Evolutionary conservation across 2,329 filamentous ascomycete species (phyloP).

Genomic region (Monosporascus sp.): DNA sequence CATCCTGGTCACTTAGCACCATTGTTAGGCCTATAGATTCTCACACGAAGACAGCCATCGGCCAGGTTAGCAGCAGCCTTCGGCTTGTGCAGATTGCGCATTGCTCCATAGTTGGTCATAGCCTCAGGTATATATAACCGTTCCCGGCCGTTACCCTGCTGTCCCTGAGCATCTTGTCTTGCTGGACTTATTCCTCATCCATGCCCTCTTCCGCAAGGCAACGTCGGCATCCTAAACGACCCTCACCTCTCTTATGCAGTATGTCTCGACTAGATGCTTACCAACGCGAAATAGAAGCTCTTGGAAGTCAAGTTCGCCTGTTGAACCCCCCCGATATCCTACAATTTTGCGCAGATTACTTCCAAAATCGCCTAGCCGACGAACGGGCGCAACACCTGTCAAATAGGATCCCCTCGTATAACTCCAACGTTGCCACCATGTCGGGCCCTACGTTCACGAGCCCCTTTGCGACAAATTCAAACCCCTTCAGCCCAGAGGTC

Average conservation of each 20-base stretch:
- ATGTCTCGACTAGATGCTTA: conserved; percentile 51
- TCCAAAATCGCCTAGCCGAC: conserved; percentile 58
- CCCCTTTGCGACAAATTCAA: conserved; percentile 60
- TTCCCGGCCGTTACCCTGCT: too few species aligned
- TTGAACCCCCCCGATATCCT: conserved; percentile 58
- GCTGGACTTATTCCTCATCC: too few species aligned
- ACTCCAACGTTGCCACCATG: conserved; percentile 50
- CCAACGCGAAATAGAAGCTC: conserved; percentile 56
- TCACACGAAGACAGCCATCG: neutral
- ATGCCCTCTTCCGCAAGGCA: neutral
- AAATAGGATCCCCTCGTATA: conserved; percentile 1
- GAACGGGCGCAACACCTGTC: conserved; percentile 54
- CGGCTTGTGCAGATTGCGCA: neutral
- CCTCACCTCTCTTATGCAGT: conserved; percentile 4
- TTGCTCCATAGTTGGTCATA: neutral
- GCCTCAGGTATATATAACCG: neutral
- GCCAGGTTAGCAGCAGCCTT: neutral
- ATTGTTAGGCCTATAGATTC: neutral
- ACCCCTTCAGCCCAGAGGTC: conserved; percentile 63
- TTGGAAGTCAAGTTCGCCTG: conserved; percentile 56
- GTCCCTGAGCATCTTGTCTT: too few species aligned
- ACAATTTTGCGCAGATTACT: conserved; percentile 67
- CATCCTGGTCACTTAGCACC: too few species aligned
- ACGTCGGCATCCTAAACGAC: neutral
- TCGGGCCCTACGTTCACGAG: conserved; percentile 73